Conservation (phyloP, 1,139 yeast genomes). For the Candida gigantensis region DNA sequence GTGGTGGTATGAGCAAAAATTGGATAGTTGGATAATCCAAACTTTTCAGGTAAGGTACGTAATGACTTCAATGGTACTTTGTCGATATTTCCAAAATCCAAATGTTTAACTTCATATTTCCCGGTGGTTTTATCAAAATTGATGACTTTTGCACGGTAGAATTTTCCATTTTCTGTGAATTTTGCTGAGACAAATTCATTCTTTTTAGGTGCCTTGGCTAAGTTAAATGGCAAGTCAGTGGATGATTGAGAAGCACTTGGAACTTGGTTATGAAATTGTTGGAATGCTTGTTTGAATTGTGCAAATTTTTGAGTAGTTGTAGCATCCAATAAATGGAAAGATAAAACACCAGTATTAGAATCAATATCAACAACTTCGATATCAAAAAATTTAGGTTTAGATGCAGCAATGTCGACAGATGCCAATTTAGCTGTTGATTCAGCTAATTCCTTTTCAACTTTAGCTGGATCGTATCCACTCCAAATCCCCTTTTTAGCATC, state of each 20-base stretch:
- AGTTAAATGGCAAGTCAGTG: conserved; percentile 49
- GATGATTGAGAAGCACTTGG: conserved; percentile 40
- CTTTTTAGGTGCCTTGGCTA: conserved; percentile 49
- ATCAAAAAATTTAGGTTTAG: conserved; percentile 58
- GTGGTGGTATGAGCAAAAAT: conserved; percentile 60
- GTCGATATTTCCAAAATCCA: conserved; percentile 68
- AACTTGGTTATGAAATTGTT: conserved; percentile 42
- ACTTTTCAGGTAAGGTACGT: conserved; percentile 57
- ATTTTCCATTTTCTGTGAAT: conserved; percentile 54
- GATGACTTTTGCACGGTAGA: conserved; percentile 60
- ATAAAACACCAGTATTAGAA: conserved; percentile 43
- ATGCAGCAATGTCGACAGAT: conserved; percentile 26
- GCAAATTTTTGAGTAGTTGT: conserved; percentile 36
- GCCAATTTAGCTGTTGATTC: conserved; percentile 23
- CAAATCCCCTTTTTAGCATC: conserved; percentile 61
- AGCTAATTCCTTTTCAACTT: conserved; percentile 24
- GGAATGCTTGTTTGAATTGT: conserved; percentile 48
- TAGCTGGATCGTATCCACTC: conserved; percentile 53
- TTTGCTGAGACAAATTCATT: conserved; percentile 64
- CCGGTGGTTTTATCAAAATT: conserved; percentile 49
- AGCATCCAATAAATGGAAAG: conserved; percentile 50
- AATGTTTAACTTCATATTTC: conserved; percentile 54
- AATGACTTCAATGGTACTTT: conserved; percentile 47
- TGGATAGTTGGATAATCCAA: conserved; percentile 41
- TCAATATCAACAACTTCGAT: conserved; percentile 60